Conservation (phyloP, 192 early-diverging fungal genomes). For the Coemansia guatemalensis region DNA sequence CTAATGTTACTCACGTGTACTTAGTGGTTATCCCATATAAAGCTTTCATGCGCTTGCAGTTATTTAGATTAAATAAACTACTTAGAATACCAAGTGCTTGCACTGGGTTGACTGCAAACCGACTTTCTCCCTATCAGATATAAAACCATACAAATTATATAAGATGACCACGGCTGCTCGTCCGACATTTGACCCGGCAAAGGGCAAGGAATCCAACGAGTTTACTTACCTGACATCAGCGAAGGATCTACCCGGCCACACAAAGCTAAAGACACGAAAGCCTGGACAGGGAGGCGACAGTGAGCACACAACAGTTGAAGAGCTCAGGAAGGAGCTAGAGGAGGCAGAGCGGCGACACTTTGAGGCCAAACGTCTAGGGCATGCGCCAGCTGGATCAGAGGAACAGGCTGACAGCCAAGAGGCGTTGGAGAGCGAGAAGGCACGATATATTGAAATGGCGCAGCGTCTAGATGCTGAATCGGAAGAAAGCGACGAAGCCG, state of each 20-base stretch:
- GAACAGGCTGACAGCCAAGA: background rate
- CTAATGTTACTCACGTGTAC: too few relatives aligned
- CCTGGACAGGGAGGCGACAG: conserved; percentile 62
- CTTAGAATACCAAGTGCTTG: too few relatives aligned
- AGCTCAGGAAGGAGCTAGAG: conserved; percentile 65
- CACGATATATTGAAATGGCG: conserved; percentile 45
- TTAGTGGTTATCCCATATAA: too few relatives aligned
- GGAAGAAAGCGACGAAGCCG: conserved; percentile 54
- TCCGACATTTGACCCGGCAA: conserved; percentile 77
- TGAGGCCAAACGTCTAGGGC: conserved; percentile 53
- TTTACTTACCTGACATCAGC: conserved; percentile 65
- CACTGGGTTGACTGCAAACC: background rate
- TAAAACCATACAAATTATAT: too few relatives aligned
- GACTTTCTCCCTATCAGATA: background rate
- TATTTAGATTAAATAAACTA: too few relatives aligned
- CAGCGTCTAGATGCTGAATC: conserved; percentile 50
- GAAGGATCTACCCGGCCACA: conserved; percentile 73
- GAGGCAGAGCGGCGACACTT: conserved; percentile 69
- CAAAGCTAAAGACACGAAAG: conserved; percentile 74
- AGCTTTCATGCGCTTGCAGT: too few relatives aligned
- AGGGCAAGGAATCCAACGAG: conserved; percentile 62
- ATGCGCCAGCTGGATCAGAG: background rate
- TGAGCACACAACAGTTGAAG: conserved; percentile 57
- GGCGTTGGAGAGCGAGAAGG: conserved; percentile 23
- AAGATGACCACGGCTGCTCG: conserved; percentile 66